Base-by-base conservation (phyloP, 2,329 filamentous ascomycete genomes). In the Fusarium torulosum region DNA sequence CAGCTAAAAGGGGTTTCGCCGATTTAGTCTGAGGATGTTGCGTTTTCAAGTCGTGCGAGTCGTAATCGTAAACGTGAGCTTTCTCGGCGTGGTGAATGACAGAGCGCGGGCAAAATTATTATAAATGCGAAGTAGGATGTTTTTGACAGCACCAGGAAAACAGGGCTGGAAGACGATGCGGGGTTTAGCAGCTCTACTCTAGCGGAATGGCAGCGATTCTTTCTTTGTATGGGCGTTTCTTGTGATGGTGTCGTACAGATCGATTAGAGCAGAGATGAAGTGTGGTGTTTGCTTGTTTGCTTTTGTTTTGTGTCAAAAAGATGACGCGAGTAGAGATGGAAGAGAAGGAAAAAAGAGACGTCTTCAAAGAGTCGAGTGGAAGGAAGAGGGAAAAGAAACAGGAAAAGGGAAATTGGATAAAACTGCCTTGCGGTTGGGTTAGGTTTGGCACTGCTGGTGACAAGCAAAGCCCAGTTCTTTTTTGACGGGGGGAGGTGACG, bases 161-260 rank as follows among this genome's bases (percentile, higher is more conserved):
- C 57, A 68, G 59, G 55, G 52, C 37, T 54, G 63, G 47, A 20
- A 27, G 52, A 59, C 46, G 66, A 63, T 72, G 69, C 69, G 69
- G 69, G 69, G 69, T 72, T 72, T 72, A 72, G 68, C 58, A 69
- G 50, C 45, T 63, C 53, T 67, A 59, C 62, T 68, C 56, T 68
- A 69, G 66, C 49, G 57, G 57, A 55, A 62, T 27, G 41, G 46
- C 65, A 66, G 53, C 59, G 55, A 45, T 45, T 61, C 44, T 67
- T 25, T 6, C 25, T 25, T 27, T 46, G 62, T 53, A 37, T 59
- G 54, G 61, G 45, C 44, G 57, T 60, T 60, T 50, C 46, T 53
- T 58, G 40, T 43, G 51, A 21, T 54, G 46, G 33, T 46, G 64
- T 69, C 64, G 68, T 65, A 52, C 53, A 69, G 55, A 57, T 61